Evolutionary conservation across 192 early-diverging fungal genomes (phyloP), one percentile per base, ranked within the genome.

Genomic region (Ambispora gerdemannii): DNA sequence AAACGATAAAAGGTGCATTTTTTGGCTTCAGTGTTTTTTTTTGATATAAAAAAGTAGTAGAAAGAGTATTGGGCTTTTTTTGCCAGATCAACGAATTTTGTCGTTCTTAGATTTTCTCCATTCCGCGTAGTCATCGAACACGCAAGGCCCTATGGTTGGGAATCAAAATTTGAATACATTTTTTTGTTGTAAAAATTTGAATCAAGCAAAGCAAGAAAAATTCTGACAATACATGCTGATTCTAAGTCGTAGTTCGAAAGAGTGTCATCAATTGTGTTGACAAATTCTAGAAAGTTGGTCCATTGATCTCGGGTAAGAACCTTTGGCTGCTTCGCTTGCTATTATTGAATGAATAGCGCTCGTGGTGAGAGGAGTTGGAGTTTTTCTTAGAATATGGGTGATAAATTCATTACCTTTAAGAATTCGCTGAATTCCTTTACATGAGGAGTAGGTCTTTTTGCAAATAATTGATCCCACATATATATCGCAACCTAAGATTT

Each of bases 221-320:
- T 10, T 43, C 15, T 15, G 15, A 43, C 38, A 43, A 43, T 85
- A 89, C 87, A 88, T 49, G 88, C 84, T 43, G 82, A 84, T 51
- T 65, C 75, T 30, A 80, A 81, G 50, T 90, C 88, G 58, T 89
- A 88, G 32, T 79, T 80, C 24, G 73, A 63, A 17, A 88, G 68
- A 55, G 86, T 83, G 20, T 78, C 74, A 4, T 67, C 55, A 2
- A 89, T 72, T 0, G 78, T 77, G 17, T 72, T 74, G 4, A 79
- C 74, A 74, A 90, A 90, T 11, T 89, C 89, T 20, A 85, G 71
- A 53, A 89, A 86, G 60, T 76, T 86, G 33, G 76, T 70, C 89
- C 89, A 90, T 68, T 90, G 89, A 66, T 90, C 89, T 33, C 79
- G 78, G 63, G 84, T 88, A 43, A 89, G 82, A 3, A 87, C 87